These are phyloP conservation scores for Fusarium sp. DNA, from an alignment of 2,329 filamentous ascomycete species.

Conservation along the genomic window DNA sequence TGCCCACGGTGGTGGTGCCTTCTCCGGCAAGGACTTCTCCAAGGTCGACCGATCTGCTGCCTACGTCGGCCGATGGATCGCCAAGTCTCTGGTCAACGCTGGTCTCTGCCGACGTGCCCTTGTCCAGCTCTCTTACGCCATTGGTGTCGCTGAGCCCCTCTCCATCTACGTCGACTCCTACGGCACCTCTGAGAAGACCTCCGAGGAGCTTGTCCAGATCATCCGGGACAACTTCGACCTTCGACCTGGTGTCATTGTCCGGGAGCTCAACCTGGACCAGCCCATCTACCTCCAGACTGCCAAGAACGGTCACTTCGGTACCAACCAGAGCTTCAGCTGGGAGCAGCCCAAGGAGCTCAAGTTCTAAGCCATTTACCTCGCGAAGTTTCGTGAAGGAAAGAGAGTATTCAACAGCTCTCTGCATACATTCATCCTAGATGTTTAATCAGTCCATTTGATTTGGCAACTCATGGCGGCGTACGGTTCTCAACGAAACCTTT, in stretches of 20 bases:
- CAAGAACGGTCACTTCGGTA: constrained; percentile 99
- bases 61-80: constrained; percentile 98
- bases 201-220: constrained; percentile 94
- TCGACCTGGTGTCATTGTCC: constrained; percentile 97
- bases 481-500: constrained; percentile 62
- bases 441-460: constrained; percentile 54
- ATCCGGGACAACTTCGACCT: constrained; percentile 97
- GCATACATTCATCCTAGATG: constrained; percentile 50
- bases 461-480: constrained; percentile 55
- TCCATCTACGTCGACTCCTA: constrained; percentile 99
- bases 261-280: constrained; percentile 93
- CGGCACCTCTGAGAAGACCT: constrained; percentile 90
- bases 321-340: constrained; percentile 98
- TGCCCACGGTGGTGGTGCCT: constrained; percentile 99
- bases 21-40: constrained; percentile 99
- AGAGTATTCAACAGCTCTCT: constrained; percentile 58
- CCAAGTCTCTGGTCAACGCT: constrained; percentile 94
- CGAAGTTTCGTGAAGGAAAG: constrained; percentile 33
- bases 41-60: constrained; percentile 99
- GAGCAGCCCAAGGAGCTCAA: constrained; percentile 97
- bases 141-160: constrained; percentile 97
- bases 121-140: constrained; percentile 99
- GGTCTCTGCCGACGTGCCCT: constrained; percentile 91
- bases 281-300: constrained; percentile 99
- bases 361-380: constrained; percentile 71